Conservation (phyloP, 1,139 yeast genomes). For the Kodamaea fungicola region DNA sequence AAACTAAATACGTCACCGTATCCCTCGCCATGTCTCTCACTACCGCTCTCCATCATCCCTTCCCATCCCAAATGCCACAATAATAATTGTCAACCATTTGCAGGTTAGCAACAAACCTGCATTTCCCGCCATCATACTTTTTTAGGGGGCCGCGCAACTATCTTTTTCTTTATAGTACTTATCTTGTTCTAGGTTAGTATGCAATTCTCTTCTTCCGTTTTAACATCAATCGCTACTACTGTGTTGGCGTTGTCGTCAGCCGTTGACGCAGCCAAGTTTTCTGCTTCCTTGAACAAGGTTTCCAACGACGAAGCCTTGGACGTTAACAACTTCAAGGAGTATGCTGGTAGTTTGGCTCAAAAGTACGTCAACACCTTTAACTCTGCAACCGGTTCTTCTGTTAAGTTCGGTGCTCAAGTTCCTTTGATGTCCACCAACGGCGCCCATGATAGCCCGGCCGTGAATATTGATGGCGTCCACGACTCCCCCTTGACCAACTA, state of each 20-base stretch:
- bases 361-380: slow-evolving; percentile 64
- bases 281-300: slow-evolving; percentile 61
- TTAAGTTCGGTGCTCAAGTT: slow-evolving; percentile 20
- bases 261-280: slow-evolving; percentile 59
- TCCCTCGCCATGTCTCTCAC: too few species aligned
- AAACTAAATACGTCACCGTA: too few species aligned
- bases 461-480: slow-evolving; percentile 37
- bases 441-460: slow-evolving; percentile 44
- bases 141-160: slow-evolving; percentile 2
- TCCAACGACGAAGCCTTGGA: slow-evolving; percentile 60
- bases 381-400: slow-evolving; percentile 26
- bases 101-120: slow-evolving; percentile 1
- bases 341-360: slow-evolving; percentile 65
- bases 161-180: too few species aligned
- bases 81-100: too few species aligned
- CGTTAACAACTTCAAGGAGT: slow-evolving; percentile 58
- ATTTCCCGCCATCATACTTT: slow-evolving; percentile 1
- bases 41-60: too few species aligned
- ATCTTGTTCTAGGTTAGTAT: slow-evolving; percentile 10
- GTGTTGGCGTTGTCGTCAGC: slow-evolving; percentile 25
- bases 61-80: too few species aligned
- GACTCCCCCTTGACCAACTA: slow-evolving; percentile 87
- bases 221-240: slow-evolving; percentile 37
- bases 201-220: slow-evolving; percentile 33
- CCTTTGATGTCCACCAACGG: slow-evolving; percentile 8